Percentiles rank a stretch among this genome's conserved stretches.
phyloP scores from a whole-genome alignment of 2,329 filamentous ascomycete genomes.

The Aspergillus sp. region DNA sequence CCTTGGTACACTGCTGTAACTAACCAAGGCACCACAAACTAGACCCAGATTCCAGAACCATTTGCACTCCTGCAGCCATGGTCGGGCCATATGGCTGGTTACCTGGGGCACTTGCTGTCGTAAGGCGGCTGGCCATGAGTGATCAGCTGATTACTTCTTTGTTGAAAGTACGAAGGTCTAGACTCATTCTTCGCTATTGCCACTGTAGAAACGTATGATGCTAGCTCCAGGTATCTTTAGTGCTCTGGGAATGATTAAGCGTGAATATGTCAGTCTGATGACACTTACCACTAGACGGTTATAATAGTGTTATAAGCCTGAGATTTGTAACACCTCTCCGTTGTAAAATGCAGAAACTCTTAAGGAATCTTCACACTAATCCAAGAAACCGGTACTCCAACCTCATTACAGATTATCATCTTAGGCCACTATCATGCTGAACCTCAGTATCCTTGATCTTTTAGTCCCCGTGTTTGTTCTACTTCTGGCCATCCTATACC shows the following conservation, averaged over 20 bases:
- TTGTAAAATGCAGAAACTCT: not conserved
- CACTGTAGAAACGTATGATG: not conserved
- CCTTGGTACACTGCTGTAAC: not conserved
- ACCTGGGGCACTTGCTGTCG: not conserved
- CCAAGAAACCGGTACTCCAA: not conserved
- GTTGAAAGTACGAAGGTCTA: not conserved
- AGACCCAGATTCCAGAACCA: not conserved
- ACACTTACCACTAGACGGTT: not conserved
- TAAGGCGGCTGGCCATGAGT: not conserved
- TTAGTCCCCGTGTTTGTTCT: conserved; percentile 5
- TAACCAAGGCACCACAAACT: not conserved
- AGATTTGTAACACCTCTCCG: not conserved
- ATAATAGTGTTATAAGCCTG: not conserved
- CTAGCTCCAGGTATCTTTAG: not conserved
- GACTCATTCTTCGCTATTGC: not conserved
- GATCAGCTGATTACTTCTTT: not conserved
- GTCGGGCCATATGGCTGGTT: not conserved
- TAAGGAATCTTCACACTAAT: not conserved
- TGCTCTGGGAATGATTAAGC: not conserved
- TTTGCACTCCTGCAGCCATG: not conserved
- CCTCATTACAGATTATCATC: not conserved
- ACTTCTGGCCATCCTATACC: conserved; percentile 5
- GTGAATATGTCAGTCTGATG: not conserved
- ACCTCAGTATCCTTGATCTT: conserved; percentile 1
- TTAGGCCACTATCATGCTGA: conserved; percentile 3